phyloP scores from a whole-genome alignment of 2,329 filamentous ascomycete species.

The Boeremia lycopersici region DNA sequence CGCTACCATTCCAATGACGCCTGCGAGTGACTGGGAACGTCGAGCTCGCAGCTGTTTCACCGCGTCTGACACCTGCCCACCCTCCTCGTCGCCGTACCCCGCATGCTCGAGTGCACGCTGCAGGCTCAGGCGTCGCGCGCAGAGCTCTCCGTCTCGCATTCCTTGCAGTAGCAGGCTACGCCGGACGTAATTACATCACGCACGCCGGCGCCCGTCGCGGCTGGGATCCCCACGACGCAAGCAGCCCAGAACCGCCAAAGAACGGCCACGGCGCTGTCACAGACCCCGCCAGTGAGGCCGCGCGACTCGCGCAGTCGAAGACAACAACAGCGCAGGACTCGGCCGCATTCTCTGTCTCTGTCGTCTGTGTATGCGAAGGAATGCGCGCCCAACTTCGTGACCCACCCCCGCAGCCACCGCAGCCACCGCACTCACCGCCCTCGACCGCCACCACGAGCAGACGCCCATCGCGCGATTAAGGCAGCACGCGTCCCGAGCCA shows the following conservation, averaged over 20 bases:
- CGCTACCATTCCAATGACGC: constrained; percentile 8
- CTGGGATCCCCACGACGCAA: constrained; percentile 35
- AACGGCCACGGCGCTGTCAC: constrained; percentile 28
- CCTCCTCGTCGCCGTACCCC: constrained; percentile 14
- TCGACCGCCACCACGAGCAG: constrained; percentile 10
- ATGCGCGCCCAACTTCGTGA: constrained; percentile 29
- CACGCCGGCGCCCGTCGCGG: constrained; percentile 21
- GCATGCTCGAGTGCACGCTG: constrained; percentile 23
- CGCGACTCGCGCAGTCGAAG: constrained; percentile 28
- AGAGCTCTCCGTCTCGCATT: constrained; percentile 3
- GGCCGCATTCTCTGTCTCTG: constrained; percentile 11
- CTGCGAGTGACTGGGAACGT: background rate
- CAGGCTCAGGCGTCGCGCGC: constrained; percentile 18
- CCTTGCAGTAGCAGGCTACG: constrained; percentile 16
- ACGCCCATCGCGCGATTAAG: constrained; percentile 4
- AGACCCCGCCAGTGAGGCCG: constrained; percentile 28
- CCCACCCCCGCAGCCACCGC: constrained; percentile 15
- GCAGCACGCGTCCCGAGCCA: constrained; percentile 5
- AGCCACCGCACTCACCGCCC: constrained; percentile 21
- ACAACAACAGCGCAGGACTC: constrained; percentile 23
- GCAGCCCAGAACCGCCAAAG: constrained; percentile 28
- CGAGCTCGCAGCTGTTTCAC: constrained; percentile 14
- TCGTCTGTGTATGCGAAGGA: constrained; percentile 18
- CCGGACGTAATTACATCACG: constrained; percentile 7
- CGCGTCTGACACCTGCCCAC: constrained; percentile 14